Percentiles rank a stretch among this genome's conserved stretches.
phyloP scores from a whole-genome alignment of 2,329 filamentous ascomycete genomes.

The Penicillium italicum region DNA sequence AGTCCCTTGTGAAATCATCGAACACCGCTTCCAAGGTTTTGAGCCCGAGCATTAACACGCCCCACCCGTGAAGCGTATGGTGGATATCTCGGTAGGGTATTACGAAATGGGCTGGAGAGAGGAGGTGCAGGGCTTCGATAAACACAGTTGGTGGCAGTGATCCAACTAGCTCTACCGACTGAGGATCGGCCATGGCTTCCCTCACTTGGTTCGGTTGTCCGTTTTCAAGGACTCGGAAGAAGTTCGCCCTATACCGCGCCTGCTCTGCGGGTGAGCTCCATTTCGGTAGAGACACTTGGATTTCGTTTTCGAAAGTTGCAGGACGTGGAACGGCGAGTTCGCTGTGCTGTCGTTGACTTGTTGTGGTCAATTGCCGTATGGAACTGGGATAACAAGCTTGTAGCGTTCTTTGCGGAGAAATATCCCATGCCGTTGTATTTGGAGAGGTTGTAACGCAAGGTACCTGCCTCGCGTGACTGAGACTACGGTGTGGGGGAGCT shows the following conservation, averaged over 20 bases:
- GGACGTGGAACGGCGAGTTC: conserved; percentile 1
- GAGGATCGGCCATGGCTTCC: conserved; percentile 32
- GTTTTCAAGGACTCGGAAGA: conserved; percentile 32
- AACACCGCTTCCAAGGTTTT: conserved; percentile 39
- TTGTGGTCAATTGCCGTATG: not conserved
- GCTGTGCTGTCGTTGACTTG: not conserved
- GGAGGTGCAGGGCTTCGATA: conserved; percentile 58
- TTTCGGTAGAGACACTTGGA: not conserved
- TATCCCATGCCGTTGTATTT: not conserved
- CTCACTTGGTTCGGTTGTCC: conserved; percentile 43
- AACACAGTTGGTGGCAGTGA: conserved; percentile 56
- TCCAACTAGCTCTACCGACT: conserved; percentile 29
- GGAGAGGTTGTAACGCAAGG: not conserved
- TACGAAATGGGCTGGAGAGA: conserved; percentile 58
- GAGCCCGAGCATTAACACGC: conserved; percentile 44
- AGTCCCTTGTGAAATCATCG: conserved; percentile 37
- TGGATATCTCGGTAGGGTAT: conserved; percentile 47
- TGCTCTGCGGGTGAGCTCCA: conserved; percentile 16
- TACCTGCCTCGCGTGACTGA: conserved; percentile 1
- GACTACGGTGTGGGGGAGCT: not conserved
- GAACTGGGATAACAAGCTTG: not conserved
- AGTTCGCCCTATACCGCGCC: conserved; percentile 9
- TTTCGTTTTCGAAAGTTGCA: not conserved
- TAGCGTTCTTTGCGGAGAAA: not conserved
- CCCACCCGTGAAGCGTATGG: conserved; percentile 48